Base-by-base conservation (phyloP, 805 yeast species). In the Saturnispora besseyi region DNA sequence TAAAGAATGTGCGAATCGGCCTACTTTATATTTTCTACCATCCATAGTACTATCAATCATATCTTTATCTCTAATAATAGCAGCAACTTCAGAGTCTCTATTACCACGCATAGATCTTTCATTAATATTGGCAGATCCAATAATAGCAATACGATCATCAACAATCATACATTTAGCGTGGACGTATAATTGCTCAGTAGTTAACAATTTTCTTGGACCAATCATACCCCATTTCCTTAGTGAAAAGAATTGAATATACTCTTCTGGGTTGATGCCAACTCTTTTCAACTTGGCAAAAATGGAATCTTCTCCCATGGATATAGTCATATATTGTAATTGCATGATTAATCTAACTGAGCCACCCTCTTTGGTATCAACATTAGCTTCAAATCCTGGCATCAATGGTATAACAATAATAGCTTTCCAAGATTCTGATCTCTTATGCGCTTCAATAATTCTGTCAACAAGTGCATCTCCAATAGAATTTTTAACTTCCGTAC, bases 381-480 rank as follows among this genome's bases (percentile, higher is more conserved):
- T 86, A 28, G 96, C 82, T 60, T 85, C 93, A 64, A 95, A 93
- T 0, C 99, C 99, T 1, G 99, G 99, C 93, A 93, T 88, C 56
- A 93, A 72, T 3, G 99, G 99, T 54, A 93, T 88, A 10, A 93
- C 75, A 53, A 93, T 84, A 26, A 88, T 78, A 1, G 98, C 98
- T 54, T 82, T 82, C 99, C 99, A 93, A 10, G 71, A 65, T 48
- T 79, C 84, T 5, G 80, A 79, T 52, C 82, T 85, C 52, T 78
- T 76, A 61, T 87, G 85, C 0, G 99, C 99, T 44, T 89, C 75
- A 32, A 90, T 84, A 49, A 91, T 90, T 59, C 99, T 75, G 64
- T 93, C 98, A n/a, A 93, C 98, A 42, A 93, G 72, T 0, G 99
- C 99, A 72, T 91, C 96, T 38, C 96, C 99, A 56, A 93, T 85